These are phyloP conservation scores for Phytophthora palmivora DNA, from an alignment of 352 stramenopile genomes.

Conservation along the genomic window DNA sequence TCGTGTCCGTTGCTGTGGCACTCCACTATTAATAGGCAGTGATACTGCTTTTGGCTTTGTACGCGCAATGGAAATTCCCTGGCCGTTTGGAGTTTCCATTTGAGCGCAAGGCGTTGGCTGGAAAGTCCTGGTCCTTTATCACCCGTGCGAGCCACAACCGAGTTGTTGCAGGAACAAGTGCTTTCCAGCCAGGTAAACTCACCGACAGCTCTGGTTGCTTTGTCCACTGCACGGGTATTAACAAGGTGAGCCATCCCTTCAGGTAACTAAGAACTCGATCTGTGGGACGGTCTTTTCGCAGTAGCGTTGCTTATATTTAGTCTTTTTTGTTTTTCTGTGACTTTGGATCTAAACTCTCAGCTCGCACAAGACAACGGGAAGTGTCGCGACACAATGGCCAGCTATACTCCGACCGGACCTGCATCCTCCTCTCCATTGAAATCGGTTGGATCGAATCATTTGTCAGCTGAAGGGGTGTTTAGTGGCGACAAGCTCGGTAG, in stretches of 20 bases:
- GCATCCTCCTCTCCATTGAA: slow-evolving; percentile 39
- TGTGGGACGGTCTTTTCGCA: not conserved
- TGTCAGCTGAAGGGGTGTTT: slow-evolving; percentile 18
- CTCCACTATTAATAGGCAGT: slow-evolving; percentile 30
- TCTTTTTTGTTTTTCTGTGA: slow-evolving; percentile 22
- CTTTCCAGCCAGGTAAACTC: slow-evolving; percentile 3
- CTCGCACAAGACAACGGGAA: slow-evolving; percentile 15
- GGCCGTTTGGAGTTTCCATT: slow-evolving; percentile 41
- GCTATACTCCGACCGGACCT: slow-evolving; percentile 20
- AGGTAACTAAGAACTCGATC: slow-evolving; percentile 29
- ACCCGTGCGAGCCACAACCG: not conserved
- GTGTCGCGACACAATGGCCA: slow-evolving; percentile 28
- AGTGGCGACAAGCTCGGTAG: slow-evolving; percentile 9
- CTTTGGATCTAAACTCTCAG: slow-evolving; percentile 10
- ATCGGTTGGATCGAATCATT: slow-evolving; percentile 26
- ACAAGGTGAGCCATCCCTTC: slow-evolving; percentile 10
- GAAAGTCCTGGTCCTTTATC: slow-evolving; percentile 21
- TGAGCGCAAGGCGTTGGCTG: slow-evolving; percentile 5
- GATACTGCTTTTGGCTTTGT: slow-evolving; percentile 18
- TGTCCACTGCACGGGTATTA: not conserved
- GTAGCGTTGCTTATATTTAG: slow-evolving; percentile 33
- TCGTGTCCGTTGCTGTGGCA: slow-evolving; percentile 33
- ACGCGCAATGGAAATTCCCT: slow-evolving; percentile 20
- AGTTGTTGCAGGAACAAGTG: not conserved
- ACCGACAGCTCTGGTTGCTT: not conserved